These are phyloP conservation scores for Nigrospora sphaerica DNA, from an alignment of 2,329 filamentous ascomycete species.

Conservation along the genomic window DNA sequence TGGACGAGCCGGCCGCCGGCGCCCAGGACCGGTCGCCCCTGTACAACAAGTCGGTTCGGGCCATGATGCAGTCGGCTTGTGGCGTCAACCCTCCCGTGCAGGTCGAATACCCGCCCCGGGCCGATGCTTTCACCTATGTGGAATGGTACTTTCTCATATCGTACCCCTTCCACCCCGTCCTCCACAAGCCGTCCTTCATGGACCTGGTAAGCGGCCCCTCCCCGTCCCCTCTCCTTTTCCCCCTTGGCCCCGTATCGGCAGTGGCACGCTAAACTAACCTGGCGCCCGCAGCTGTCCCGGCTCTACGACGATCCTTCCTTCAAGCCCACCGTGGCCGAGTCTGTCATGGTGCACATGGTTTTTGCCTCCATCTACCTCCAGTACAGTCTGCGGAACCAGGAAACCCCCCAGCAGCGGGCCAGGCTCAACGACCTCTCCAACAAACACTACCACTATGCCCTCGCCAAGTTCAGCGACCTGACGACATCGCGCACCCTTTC, in stretches of 20 bases:
- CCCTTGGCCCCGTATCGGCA: not conserved
- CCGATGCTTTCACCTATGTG: slow-evolving; percentile 61
- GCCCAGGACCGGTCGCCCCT: slow-evolving; percentile 33
- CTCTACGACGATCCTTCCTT: slow-evolving; percentile 66
- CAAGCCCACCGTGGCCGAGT: slow-evolving; percentile 55
- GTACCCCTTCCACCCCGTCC: slow-evolving; percentile 63
- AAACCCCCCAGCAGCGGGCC: slow-evolving; percentile 44
- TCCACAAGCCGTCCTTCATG: slow-evolving; percentile 72
- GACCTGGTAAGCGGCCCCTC: slow-evolving; percentile 44
- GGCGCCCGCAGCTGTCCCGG: slow-evolving; percentile 40
- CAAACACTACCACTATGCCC: slow-evolving; percentile 69
- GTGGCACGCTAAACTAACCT: slow-evolving; percentile 13
- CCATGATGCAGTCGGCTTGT: slow-evolving; percentile 59
- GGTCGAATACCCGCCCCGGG: slow-evolving; percentile 54
- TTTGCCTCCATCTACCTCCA: slow-evolving; percentile 74
- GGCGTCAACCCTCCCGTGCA: slow-evolving; percentile 50
- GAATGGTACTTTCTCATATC: slow-evolving; percentile 71
- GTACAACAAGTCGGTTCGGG: slow-evolving; percentile 67
- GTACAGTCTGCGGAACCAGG: slow-evolving; percentile 62
- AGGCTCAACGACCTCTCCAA: slow-evolving; percentile 60
- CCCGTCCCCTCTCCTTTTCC: not conserved
- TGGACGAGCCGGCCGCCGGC: slow-evolving; percentile 50
- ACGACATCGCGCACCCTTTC: slow-evolving; percentile 53
- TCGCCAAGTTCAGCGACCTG: slow-evolving; percentile 63
- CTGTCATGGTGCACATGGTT: slow-evolving; percentile 70